These are phyloP conservation scores for Chaetomium fimeti DNA, from an alignment of 495 filamentous ascomycete genomes.

Conservation along the genomic window DNA sequence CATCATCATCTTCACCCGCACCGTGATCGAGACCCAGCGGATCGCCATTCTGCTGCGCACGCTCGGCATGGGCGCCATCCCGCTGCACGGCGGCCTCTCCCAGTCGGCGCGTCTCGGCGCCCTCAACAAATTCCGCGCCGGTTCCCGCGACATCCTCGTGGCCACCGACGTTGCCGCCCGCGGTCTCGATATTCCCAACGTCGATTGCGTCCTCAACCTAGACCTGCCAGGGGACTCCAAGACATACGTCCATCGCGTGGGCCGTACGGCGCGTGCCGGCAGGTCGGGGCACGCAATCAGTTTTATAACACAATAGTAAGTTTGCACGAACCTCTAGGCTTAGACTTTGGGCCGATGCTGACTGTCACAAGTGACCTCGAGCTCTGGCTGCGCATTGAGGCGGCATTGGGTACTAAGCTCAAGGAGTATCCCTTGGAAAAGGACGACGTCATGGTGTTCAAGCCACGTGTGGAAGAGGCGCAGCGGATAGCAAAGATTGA, in stretches of 20 bases:
- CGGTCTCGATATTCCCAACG: constrained; percentile 90
- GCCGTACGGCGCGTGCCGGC: constrained; percentile 87
- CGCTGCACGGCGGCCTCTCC: constrained; percentile 84
- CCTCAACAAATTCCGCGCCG: constrained; percentile 79
- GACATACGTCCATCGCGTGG: constrained; percentile 93
- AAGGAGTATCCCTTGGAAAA: constrained; percentile 63
- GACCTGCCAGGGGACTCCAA: constrained; percentile 81
- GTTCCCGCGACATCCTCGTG: constrained; percentile 78
- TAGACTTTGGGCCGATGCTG: not conserved
- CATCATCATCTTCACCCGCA: constrained; percentile 88
- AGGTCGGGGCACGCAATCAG: constrained; percentile 79
- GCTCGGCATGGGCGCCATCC: constrained; percentile 74
- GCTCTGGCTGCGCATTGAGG: constrained; percentile 79
- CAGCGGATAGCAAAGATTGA: constrained; percentile 76
- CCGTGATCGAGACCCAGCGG: constrained; percentile 85
- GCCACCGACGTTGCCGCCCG: constrained; percentile 93
- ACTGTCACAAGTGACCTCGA: constrained; percentile 63
- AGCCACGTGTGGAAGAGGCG: constrained; percentile 75
- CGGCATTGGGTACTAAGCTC: constrained; percentile 73
- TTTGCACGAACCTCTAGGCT: not conserved
- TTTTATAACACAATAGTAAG: constrained; percentile 78
- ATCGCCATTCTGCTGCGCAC: constrained; percentile 75
- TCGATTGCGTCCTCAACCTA: constrained; percentile 85
- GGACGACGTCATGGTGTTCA: constrained; percentile 87
- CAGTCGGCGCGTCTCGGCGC: constrained; percentile 82